Evolutionary conservation across 2,329 filamentous ascomycete genomes (phyloP), one percentile per base, ranked within the genome.

Genomic region (Colletotrichum sp.): DNA sequence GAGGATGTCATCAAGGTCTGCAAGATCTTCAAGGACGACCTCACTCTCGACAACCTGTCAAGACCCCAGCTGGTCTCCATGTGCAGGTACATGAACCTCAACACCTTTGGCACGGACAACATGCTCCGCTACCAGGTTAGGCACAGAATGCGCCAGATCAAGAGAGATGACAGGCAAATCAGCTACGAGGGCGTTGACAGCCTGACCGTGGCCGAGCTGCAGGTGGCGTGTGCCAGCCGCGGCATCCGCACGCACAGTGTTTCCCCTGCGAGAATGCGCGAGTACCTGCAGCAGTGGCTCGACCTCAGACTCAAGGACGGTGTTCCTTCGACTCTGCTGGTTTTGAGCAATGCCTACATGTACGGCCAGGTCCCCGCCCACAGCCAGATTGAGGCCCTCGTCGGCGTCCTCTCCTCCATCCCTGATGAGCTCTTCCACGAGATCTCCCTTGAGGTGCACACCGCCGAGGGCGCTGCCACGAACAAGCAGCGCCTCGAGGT

Each of bases 401-500:
- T 96, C 74, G 94, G 95, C 69, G 97, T 99, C 7, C 88, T 99
- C 54, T 97, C 95, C 54, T 96, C 94, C 74, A 98, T 99, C 76
- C 97, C 97, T 5, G 97, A 99, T 84, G 97, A 99, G 84, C 90
- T 99, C 54, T 99, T 97, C 94, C 97, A 99, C 88, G 97, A 99
- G 87, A 98, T 99, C 76, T 97, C 98, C 85, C 93, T 99, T 36
- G 97, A 99, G 86, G 95, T 99, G 12, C 95, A 98, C 89, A 98
- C 93, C 75, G 96, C 96, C 63, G 97, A 99, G 86, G 97, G 97
- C 75, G 96, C 96, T 13, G 97, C 97, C 29, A 99, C 97, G 77
- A 99, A 99, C 91, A 98, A 97, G 90, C 97, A 98, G 88, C 94
- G 97, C 83, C 93, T 99, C 55, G 97, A 99, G 87, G 97, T 99